Base-by-base conservation (phyloP, 169 alveolate genomes). In the Eimeria sp. region DNA sequence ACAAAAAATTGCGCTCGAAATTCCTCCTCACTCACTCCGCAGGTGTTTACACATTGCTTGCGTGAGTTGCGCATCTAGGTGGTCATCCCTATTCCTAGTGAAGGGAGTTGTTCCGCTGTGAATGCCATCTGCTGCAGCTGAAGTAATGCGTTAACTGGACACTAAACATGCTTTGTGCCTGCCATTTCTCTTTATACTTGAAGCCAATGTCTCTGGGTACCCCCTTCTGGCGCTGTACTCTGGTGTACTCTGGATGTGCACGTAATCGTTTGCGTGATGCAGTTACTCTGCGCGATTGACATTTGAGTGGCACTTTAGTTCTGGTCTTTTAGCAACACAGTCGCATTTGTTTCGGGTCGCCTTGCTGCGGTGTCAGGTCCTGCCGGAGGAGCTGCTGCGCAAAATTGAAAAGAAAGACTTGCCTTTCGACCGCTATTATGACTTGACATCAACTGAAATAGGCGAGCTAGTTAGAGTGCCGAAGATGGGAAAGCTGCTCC, bases 391-490 rank as follows among this genome's bases (percentile, higher is more conserved):
- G 74, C 95, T 99, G 72, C 95, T 99, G 90, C 96, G 99, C 90
- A 99, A 99, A 96, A 97, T 99, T 58, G 99, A 99, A 97, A 98
- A 98, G 96, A 99, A 99, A 95, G 99, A 99, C 96, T 97, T 99
- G 85, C 98, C 99, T 4, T 99, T 99, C 99, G 99, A 99, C 95
- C 99, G 99, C 95, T 99, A 99, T 97, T 98, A 99, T 95, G 99
- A 98, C 82, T 98, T 99, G 99, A 98, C 99, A 66, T 77, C 95
- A 40, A 97, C 98, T 77, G 99, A 99, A 95, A 97, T 99, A 16
- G 99, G 99, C 52, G 99, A 99, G 95, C 97, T 99, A 52, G 98
- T 98, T 96, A 98, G 99, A 85, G 98, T 98, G 95, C 99, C 98
- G 64, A 98, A 98, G 97, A 97, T 98, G 97, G 99, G 98, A 85